Conservation (phyloP, 75 land plant species). For the Selaginella moellendorffii region DNA sequence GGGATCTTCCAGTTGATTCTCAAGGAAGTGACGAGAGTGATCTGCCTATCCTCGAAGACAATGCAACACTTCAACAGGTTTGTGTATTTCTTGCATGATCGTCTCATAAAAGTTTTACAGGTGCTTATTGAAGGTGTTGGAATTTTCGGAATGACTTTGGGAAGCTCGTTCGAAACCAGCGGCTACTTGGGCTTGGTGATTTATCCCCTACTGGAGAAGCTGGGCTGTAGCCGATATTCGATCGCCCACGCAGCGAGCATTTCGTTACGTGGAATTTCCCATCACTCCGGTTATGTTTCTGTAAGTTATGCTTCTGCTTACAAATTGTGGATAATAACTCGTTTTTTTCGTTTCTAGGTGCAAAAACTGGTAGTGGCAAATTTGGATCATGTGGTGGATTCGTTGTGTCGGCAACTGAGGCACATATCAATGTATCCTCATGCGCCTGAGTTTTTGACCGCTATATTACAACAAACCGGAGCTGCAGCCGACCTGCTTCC, state of each 20-base stretch:
- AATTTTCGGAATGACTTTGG: conserved; percentile 53
- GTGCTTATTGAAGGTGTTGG: conserved; percentile 86
- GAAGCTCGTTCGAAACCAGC: conserved; percentile 37
- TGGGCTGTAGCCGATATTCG: conserved; percentile 42
- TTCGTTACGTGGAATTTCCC: conserved; percentile 40
- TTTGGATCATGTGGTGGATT: conserved; percentile 83
- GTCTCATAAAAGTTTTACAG: conserved; percentile 22
- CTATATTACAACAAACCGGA: conserved; percentile 74
- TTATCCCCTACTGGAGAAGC: conserved; percentile 63
- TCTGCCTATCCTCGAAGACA: conserved; percentile 47
- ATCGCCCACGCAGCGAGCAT: conserved; percentile 52
- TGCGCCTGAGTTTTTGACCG: conserved; percentile 67
- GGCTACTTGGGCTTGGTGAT: conserved; percentile 69
- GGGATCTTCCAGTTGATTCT: conserved; percentile 53
- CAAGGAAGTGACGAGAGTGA: conserved; percentile 9
- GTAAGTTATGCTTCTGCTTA: conserved; percentile 28
- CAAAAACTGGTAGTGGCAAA: conserved; percentile 62
- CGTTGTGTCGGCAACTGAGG: conserved; percentile 71
- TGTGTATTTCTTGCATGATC: not conserved
- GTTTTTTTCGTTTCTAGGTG: conserved; percentile 37
- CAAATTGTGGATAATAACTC: not conserved
- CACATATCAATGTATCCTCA: conserved; percentile 73
- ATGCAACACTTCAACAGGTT: conserved; percentile 74
- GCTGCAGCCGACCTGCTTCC: conserved; percentile 69
- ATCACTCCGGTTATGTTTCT: conserved; percentile 40